Base-by-base conservation (phyloP, 495 filamentous ascomycete species). In the Lasiosphaeria hispida region DNA sequence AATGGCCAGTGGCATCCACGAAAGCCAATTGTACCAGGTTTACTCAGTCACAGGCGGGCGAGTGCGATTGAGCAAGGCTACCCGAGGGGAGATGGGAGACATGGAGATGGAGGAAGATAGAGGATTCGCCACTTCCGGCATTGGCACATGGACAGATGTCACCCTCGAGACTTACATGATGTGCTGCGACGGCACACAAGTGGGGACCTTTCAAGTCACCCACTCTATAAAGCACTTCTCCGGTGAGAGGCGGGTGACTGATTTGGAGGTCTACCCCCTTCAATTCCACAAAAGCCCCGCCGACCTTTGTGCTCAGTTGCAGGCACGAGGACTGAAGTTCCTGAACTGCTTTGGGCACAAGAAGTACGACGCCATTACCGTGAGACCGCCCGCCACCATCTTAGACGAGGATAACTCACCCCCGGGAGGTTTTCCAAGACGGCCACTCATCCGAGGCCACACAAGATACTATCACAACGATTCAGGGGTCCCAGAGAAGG, bases 221-320 rank as follows among this genome's bases (percentile, higher is more conserved):
- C 55, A 73, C 23, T 44, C 42, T 8, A 62, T 79, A 40, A 35
- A 58, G 8, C 55, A 58, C 10, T 79, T 64, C 60, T 63, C 72
- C 4, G 74, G 72, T 1, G 60, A 73, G 45, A 69, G 63, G 39
- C 54, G 57, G 3, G 60, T 77, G 11, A 62, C 53, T 0, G 64
- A 69, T n/a, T 65, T 78, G 1, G 53, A 60, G 3, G 34, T 75
- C 10, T 74, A 63, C 57, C 75, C 75, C 0, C 39, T 75, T 4
- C 51, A 61, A 1, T 75, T 73, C 40, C 55, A 57, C 15, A 14
- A 42, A 7, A 15, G 23, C 23, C 23, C 49, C 33, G 55, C 55
- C 8, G 52, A 56, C 15, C 37, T 70, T 15, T 51, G 51, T 17
- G 49, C 47, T 3, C 53, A 51, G 30, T 64, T 74, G 42, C 61